phyloP scores from a whole-genome alignment of 495 filamentous ascomycete genomes.

The Penicillium robsamsonii region DNA sequence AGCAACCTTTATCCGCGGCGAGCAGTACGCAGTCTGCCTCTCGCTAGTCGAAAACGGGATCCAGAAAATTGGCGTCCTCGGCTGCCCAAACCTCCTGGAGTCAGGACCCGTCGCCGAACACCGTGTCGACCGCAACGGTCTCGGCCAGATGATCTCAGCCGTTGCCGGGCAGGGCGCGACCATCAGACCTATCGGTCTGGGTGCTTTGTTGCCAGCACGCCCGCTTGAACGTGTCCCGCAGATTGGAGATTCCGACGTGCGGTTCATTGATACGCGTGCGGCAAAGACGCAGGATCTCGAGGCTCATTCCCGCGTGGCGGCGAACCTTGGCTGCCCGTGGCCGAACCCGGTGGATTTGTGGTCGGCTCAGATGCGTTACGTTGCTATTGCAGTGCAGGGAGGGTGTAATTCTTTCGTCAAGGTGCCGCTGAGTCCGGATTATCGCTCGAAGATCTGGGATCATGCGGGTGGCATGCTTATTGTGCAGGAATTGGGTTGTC shows the following conservation, averaged over 20 bases:
- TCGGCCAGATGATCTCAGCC: constrained; percentile 56
- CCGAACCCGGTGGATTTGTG: constrained; percentile 55
- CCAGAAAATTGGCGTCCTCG: constrained; percentile 52
- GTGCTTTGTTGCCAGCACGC: constrained; percentile 34
- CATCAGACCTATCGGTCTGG: constrained; percentile 45
- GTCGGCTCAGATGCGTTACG: constrained; percentile 65
- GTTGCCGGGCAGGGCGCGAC: constrained; percentile 55
- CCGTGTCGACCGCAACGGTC: constrained; percentile 46
- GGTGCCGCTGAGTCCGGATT: constrained; percentile 51
- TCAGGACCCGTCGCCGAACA: constrained; percentile 45
- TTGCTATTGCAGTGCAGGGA: constrained; percentile 54
- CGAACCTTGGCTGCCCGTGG: constrained; percentile 45
- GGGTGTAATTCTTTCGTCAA: constrained; percentile 61
- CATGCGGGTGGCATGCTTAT: constrained; percentile 69
- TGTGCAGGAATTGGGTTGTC: constrained; percentile 62
- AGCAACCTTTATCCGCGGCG: constrained; percentile 58
- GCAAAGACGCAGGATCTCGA: constrained; percentile 42
- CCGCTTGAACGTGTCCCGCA: constrained; percentile 32
- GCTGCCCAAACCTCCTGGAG: constrained; percentile 53
- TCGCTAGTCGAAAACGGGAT: constrained; percentile 50
- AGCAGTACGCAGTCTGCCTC: constrained; percentile 65
- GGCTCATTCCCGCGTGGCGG: constrained; percentile 48
- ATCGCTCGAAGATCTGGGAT: constrained; percentile 68
- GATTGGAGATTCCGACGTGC: constrained; percentile 36
- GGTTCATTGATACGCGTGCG: constrained; percentile 48